phyloP scores from a whole-genome alignment of 352 stramenopile species.

The Globisporangium rhizosaccharum region DNA sequence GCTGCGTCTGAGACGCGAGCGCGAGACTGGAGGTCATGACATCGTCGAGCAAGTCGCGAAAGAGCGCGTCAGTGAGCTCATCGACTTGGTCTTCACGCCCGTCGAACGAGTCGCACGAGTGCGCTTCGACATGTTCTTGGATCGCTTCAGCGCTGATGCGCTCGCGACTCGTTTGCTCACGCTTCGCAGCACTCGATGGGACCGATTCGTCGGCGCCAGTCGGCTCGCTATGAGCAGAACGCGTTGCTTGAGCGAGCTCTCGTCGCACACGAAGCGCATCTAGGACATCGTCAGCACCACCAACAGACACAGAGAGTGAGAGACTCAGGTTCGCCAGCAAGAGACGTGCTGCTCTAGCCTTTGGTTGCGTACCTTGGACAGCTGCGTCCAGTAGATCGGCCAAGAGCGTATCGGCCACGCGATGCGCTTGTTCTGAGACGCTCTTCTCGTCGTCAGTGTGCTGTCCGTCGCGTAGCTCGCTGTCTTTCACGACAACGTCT shows the following conservation, averaged over 20 bases:
- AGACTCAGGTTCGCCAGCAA: no score
- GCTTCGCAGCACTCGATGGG: not conserved
- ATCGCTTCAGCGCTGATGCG: not conserved
- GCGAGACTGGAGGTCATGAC: not conserved
- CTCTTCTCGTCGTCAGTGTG: not conserved
- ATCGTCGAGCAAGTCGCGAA: slow-evolving; percentile 3
- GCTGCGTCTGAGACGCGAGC: not conserved
- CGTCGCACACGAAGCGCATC: no score
- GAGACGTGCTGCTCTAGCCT: no score
- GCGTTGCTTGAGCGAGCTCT: no score
- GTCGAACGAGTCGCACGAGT: not conserved
- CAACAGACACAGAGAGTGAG: no score
- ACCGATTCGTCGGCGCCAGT: no score
- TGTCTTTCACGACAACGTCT: no score
- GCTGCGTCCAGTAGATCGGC: slow-evolving; percentile 16
- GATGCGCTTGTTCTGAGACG: slow-evolving; percentile 2
- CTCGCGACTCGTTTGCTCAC: not conserved
- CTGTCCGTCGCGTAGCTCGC: no score
- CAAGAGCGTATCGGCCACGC: slow-evolving; percentile 20
- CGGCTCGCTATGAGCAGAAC: no score
- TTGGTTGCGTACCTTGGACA: slow-evolving; percentile 14
- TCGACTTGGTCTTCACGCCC: not conserved
- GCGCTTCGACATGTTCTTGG: not conserved
- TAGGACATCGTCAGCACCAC: no score
- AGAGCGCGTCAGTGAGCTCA: slow-evolving; percentile 1